phyloP scores from a whole-genome alignment of 2,329 filamentous ascomycete genomes.

The Thelonectria blattea region DNA sequence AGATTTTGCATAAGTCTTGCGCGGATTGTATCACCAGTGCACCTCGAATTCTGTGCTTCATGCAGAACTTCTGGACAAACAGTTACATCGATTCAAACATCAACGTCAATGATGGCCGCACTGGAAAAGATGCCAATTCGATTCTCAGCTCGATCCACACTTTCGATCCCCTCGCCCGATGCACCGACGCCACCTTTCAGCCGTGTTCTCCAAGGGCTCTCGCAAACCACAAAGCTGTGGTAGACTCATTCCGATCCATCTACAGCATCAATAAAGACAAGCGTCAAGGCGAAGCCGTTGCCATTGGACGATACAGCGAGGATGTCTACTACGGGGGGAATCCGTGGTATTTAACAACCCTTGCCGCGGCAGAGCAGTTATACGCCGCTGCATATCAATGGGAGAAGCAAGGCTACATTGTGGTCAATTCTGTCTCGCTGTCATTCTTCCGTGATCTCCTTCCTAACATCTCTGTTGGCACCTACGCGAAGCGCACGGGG shows the following conservation, averaged over 20 bases:
- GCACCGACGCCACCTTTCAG: conserved; percentile 74
- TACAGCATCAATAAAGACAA: conserved; percentile 72
- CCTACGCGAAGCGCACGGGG: conserved; percentile 17
- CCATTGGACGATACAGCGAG: conserved; percentile 69
- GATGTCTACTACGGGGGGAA: conserved; percentile 77
- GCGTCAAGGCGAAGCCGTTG: conserved; percentile 60
- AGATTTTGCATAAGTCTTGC: conserved; percentile 64
- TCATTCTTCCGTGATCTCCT: conserved; percentile 21
- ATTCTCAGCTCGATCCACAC: conserved; percentile 67
- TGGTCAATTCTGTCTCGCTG: conserved; percentile 36
- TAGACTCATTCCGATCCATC: conserved; percentile 71
- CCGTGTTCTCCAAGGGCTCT: conserved; percentile 71
- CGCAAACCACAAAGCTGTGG: conserved; percentile 74
- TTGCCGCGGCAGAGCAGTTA: conserved; percentile 77
- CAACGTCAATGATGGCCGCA: conserved; percentile 62
- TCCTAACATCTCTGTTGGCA: conserved; percentile 19
- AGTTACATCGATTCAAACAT: conserved; percentile 72
- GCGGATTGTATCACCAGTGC: conserved; percentile 65
- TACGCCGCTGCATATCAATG: conserved; percentile 76
- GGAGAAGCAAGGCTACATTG: conserved; percentile 64
- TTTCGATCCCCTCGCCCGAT: conserved; percentile 68
- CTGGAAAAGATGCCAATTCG: conserved; percentile 72
- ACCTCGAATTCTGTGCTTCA: conserved; percentile 71
- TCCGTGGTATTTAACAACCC: conserved; percentile 76
- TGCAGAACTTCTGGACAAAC: conserved; percentile 72